Conservation (phyloP, 371 early-diverging fungal genomes). For the Apophysomyces sp. region DNA sequence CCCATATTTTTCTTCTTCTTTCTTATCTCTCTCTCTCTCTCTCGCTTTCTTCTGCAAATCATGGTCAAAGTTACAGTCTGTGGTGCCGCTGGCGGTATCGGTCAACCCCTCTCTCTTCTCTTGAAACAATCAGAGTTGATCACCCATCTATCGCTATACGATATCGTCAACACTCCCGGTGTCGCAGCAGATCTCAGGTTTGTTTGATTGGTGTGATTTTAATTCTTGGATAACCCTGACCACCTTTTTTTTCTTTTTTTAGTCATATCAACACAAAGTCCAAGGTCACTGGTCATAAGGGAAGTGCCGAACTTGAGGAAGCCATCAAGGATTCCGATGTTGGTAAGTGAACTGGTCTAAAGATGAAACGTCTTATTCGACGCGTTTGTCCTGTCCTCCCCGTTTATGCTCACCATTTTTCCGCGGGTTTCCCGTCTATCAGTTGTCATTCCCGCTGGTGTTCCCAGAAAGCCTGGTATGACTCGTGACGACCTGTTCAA, state of each 20-base stretch:
- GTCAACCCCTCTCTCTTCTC: constrained; percentile 87
- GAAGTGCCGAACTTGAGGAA: constrained; percentile 40
- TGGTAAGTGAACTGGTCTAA: constrained; percentile 21
- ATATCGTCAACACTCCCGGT: constrained; percentile 76
- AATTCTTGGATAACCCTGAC: background rate
- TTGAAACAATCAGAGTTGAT: constrained; percentile 74
- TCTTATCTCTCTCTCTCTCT: constrained; percentile 16
- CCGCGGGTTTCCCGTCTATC: background rate
- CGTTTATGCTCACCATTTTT: background rate
- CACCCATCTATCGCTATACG: constrained; percentile 68
- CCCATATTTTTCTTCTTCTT: constrained; percentile 15
- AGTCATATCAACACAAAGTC: constrained; percentile 74
- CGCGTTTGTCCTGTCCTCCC: background rate
- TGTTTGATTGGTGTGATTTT: constrained; percentile 9
- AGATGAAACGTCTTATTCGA: background rate
- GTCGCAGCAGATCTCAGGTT: constrained; percentile 76
- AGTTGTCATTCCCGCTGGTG: constrained; percentile 95
- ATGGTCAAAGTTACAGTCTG: constrained; percentile 79
- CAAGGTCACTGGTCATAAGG: constrained; percentile 59
- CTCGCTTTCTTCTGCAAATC: background rate
- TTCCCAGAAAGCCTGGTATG: constrained; percentile 93
- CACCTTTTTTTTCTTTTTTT: background rate
- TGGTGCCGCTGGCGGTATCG: constrained; percentile 92
- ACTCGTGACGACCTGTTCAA: constrained; percentile 89
- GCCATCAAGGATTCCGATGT: constrained; percentile 47